Percentiles rank a stretch among this genome's conserved stretches.
These are phyloP conservation scores for Debaryomyces robertsiae DNA, from an alignment of 1,139 yeast genomes.

Conservation along the genomic window DNA sequence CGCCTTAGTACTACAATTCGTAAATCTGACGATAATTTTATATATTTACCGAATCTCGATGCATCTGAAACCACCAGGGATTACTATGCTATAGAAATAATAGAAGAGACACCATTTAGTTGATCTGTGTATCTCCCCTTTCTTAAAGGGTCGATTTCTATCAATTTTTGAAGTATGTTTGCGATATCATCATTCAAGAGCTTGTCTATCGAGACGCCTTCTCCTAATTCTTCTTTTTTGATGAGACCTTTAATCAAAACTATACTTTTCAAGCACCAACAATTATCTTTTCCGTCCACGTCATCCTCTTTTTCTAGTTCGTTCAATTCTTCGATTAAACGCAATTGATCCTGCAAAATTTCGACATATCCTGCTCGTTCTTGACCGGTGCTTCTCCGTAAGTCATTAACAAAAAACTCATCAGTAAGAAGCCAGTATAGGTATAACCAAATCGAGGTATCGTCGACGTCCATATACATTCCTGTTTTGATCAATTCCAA, in stretches of 20 bases:
- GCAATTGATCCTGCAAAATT: constrained; percentile 41
- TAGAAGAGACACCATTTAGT: constrained; percentile 18
- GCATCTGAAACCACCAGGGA: too few relatives aligned
- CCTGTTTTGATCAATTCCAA: constrained; percentile 76
- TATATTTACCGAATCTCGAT: too few relatives aligned
- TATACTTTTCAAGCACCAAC: constrained; percentile 68
- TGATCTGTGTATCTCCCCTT: constrained; percentile 58
- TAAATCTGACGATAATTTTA: too few relatives aligned
- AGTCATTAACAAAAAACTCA: constrained; percentile 43
- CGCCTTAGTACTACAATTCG: too few relatives aligned
- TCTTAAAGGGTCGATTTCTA: constrained; percentile 70
- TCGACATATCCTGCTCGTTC: constrained; percentile 21
- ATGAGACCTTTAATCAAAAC: constrained; percentile 45
- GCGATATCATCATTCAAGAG: constrained; percentile 28
- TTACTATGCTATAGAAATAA: constrained; percentile 1
- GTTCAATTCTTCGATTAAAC: constrained; percentile 54
- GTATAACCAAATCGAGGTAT: constrained; percentile 91
- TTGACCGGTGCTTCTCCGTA: constrained; percentile 24
- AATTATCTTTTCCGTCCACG: constrained; percentile 53
- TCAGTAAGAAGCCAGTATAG: constrained; percentile 77
- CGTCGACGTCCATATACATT: constrained; percentile 89
- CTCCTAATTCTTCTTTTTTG: constrained; percentile 17
- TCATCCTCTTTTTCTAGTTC: constrained; percentile 61
- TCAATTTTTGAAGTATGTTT: constrained; percentile 42
- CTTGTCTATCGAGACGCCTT: constrained; percentile 9